Base-by-base conservation (phyloP, 2,329 filamentous ascomycete genomes). In the Fusarium nisikadoi region DNA sequence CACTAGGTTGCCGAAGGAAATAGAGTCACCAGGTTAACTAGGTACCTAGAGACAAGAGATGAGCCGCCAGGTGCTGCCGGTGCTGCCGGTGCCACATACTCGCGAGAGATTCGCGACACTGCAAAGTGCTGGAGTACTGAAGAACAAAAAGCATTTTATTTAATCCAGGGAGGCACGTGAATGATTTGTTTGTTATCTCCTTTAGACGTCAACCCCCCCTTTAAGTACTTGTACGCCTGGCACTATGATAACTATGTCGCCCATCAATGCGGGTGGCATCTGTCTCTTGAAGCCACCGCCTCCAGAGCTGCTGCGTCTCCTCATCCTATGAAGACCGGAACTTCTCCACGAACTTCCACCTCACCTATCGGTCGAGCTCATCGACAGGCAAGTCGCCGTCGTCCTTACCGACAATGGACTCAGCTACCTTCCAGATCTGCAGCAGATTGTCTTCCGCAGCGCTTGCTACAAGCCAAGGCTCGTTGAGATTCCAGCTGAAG, bases 401-500 rank as follows among this genome's bases (percentile, higher is more conserved):
- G 78, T 95, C 93, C 76, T 91, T 92, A 72, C 91, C 91, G 39
- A 95, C 92, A 79, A 96, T 95, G 4, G 93, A 90, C 78, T 94
- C 92, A 8, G 93, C 91, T 27, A 94, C 92, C 83, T 94, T 95
- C 93, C 93, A 98, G 75, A 98, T 93, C 83, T 99, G 96, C 71
- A 99, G 88, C 74, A 98, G 86, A 79, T 99, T 99, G 84, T 99
- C 96, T 80, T 99, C 97, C 2, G 95, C 96, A 20, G 96, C 95
- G 68, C 93, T 97, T 81, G 94, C 95, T 74, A 99, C 93, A 61
- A 98, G 90, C 97, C 97, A 99, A 8, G 95, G 95, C 78, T 98
- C 94, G 80, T 97, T 97, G 75, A 91, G 90, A 82, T 99, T 99
- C 95, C 95, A 99, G 83, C 93, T 95, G 79, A 99, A 99, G 82